These are phyloP conservation scores for Salix arbutifolia DNA, from an alignment of 345 rosid genomes.

Conservation along the genomic window DNA sequence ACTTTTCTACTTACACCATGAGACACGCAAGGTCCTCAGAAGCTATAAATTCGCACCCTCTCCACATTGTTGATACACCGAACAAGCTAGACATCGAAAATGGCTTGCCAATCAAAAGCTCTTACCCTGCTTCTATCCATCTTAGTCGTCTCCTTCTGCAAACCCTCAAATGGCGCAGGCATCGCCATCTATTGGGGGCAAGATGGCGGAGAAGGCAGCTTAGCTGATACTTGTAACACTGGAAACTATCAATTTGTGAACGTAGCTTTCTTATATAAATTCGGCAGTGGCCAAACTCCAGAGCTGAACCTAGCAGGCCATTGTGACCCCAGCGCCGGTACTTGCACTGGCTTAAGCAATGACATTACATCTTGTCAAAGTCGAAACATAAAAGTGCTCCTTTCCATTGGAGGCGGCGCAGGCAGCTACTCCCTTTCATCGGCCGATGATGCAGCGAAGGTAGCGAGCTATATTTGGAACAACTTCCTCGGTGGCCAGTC, in stretches of 20 bases:
- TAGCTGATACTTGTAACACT: slow-evolving; percentile 10
- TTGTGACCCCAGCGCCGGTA: slow-evolving; percentile 2
- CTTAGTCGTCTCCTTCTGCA: not conserved
- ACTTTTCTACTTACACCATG: not conserved
- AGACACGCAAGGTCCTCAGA: not conserved
- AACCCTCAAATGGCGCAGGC: slow-evolving; percentile 1
- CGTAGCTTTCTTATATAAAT: slow-evolving; percentile 8
- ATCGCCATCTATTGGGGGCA: slow-evolving; percentile 22
- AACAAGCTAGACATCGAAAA: not conserved
- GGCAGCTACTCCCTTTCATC: slow-evolving; percentile 11
- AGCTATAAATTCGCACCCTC: not conserved
- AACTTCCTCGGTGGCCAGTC: slow-evolving; percentile 13
- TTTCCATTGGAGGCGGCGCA: slow-evolving; percentile 12
- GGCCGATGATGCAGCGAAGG: not conserved
- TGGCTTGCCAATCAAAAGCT: not conserved
- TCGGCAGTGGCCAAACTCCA: slow-evolving; percentile 18
- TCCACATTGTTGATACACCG: not conserved
- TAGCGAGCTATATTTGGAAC: slow-evolving; percentile 17
- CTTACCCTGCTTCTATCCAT: not conserved
- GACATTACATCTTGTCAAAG: slow-evolving; percentile 3
- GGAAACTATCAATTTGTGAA: slow-evolving; percentile 15
- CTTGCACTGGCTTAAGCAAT: slow-evolving; percentile 1
- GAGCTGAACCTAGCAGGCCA: slow-evolving; percentile 14
- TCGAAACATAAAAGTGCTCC: slow-evolving; percentile 9
- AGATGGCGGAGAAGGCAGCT: slow-evolving; percentile 11